Base-by-base conservation (phyloP, 768 basidiomycete genomes). In the Amanita molliuscula region DNA sequence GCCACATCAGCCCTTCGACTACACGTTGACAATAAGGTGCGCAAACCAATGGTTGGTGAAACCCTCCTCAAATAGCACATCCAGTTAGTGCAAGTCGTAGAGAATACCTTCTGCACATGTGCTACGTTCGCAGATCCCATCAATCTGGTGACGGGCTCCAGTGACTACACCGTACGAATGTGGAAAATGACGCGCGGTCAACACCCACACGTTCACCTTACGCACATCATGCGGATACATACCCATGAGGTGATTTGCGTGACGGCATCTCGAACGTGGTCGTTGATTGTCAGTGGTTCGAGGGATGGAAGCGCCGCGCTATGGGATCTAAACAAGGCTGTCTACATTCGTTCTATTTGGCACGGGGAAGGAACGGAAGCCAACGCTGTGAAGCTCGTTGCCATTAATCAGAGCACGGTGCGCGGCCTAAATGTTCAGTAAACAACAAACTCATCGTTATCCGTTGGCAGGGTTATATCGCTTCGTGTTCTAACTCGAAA, bases 331-430 rank as follows among this genome's bases (percentile, higher is more conserved):
- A 95, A 96, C 60, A 71, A 81, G 23, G 85, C 86, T 6, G 68
- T 79, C 6, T 95, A 96, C 54, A 79, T 87, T 10, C 71, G 84
- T 48, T 87, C 88, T 0, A 84, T 91, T 26, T 84, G 84, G 77
- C 87, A 90, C 50, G 74, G 73, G 9, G 65, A 72, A 35, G 64
- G 56, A 16, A 63, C 61, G 11, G 67, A 69, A 42, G 44, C 58
- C 51, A 50, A 69, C 16, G 69, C 75, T 0, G 79, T 95, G 11
- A 76, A 78, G 57, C 70, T 85, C 1, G 82, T 83, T 18, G 74
- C 86, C 8, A 78, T 96, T 56, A 88, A 93, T 59, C 90, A 94
- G 60, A 84, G 87, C 62, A 90, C 86, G 43, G 91, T 94, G 59
- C 57, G 84, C 23, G 25, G 47, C 21, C 10, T 25, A 16, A 36